phyloP scores from a whole-genome alignment of 108 stramenopile species.

The Cyclostephanos invisitatus region DNA sequence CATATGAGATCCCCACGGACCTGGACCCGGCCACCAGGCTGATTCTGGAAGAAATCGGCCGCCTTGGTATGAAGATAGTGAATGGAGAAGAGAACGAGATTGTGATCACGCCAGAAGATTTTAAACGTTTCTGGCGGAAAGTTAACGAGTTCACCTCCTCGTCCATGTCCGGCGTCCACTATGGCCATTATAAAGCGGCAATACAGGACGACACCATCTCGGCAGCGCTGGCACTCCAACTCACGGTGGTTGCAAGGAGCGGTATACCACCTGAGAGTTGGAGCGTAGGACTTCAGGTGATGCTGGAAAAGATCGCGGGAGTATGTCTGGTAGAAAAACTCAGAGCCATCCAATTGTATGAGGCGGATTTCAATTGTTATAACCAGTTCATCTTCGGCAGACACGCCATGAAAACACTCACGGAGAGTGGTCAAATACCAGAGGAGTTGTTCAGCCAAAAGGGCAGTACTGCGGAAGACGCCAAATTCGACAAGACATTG shows the following conservation, averaged over 20 bases:
- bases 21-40: not conserved
- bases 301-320: not conserved
- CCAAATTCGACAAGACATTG: not conserved
- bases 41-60: not conserved
- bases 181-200: not conserved
- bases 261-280: not conserved
- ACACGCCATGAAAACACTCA: not conserved
- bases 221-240: not conserved
- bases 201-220: not conserved
- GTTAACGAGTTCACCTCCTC: conserved; percentile 1
- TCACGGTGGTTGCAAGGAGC: not conserved
- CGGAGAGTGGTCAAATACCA: not conserved
- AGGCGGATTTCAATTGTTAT: conserved; percentile 1
- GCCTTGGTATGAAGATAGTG: not conserved
- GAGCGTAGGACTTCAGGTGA: not conserved
- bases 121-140: not conserved
- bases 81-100: not conserved
- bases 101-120: not conserved
- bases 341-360: not conserved
- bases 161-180: not conserved
- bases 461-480: too few relatives aligned
- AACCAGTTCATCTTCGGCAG: not conserved
- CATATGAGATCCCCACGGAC: not conserved
- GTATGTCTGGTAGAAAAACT: conserved; percentile 2
- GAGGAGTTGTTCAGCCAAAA: too few relatives aligned